Conservation (phyloP, 192 early-diverging fungal genomes). For the Chytriomyces sp. region DNA sequence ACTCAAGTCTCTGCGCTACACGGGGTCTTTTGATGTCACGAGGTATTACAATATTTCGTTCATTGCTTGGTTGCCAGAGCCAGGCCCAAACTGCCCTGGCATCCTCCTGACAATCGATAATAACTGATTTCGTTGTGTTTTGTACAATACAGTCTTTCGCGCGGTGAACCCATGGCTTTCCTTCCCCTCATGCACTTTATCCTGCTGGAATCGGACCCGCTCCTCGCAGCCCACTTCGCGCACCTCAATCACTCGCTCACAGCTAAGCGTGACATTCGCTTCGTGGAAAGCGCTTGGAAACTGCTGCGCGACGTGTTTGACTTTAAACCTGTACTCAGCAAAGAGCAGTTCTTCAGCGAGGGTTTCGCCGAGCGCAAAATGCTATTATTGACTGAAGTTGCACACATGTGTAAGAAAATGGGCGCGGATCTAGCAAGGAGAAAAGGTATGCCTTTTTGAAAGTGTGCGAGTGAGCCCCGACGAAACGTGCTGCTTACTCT, state of each 20-base stretch:
- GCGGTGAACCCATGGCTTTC: constrained; percentile 51
- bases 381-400: constrained; percentile 43
- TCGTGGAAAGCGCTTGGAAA: constrained; percentile 51
- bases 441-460: no score
- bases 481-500: no score
- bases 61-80: no score
- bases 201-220: constrained; percentile 51
- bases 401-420: constrained; percentile 1
- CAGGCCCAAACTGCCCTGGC: not conserved
- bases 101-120: not conserved
- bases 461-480: no score
- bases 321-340: constrained; percentile 51
- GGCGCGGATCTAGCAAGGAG: not conserved
- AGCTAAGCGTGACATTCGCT: constrained; percentile 55
- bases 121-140: no score
- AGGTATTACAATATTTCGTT: no score
- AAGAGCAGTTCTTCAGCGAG: constrained; percentile 51
- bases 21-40: constrained; percentile 38
- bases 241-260: constrained; percentile 44
- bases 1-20: constrained; percentile 42
- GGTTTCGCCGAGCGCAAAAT: constrained; percentile 57
- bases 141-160: constrained; percentile 28
- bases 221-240: constrained; percentile 44
- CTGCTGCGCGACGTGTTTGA: constrained; percentile 56
- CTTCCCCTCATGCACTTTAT: constrained; percentile 61